Evolutionary conservation across 176 grass and related monocot species (phyloP), one percentile per base, ranked within the genome.

Genomic region (Avena insularis): DNA sequence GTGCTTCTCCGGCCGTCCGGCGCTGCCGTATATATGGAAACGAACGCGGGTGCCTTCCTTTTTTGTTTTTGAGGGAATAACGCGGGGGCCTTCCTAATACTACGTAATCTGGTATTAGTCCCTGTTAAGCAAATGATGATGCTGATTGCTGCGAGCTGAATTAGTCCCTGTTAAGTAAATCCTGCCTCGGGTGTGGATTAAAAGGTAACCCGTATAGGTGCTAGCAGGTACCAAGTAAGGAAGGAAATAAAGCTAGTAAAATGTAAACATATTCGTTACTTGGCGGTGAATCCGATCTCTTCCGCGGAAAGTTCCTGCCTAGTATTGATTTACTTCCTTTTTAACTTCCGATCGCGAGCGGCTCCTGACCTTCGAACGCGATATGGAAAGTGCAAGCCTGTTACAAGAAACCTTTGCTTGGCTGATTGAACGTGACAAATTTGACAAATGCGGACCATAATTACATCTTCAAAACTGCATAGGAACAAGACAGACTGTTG

Each of bases 301-400:
- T 29, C 23, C 20, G 23, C 0, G 11, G 25, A 64, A 64, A 21
- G 27, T 35, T 16, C 12, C 3, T 36, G 31, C 12, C 4, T 13
- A 6, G 38, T 29, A 35, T 68, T 68, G 64, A 68, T 68, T 38
- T 68, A 36, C 31, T 68, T 68, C 65, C 65, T 38, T 68, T 67
- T 36, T 68, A 38, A 35, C 31, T 68, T 31, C 31, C 31, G 1
- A 31, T 31, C 31, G 31, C 31, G 31, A 31, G 31, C 1, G 65
- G 46, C 46, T 12, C 61, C 8, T 29, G 25, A 64, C 11, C 62
- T 29, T 64, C 61, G 1, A 64, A 64, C 61, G 61, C 10, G 61
- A 27, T 64, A 64, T 64, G 61, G 61, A 64, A 64, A 64, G 23
- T 57, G 16, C 4, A 57, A 57, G 12, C 51, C 14, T 54, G 51